Evolutionary conservation across 2,329 filamentous ascomycete genomes (phyloP).

Genomic region (Apiospora saccharicola): DNA sequence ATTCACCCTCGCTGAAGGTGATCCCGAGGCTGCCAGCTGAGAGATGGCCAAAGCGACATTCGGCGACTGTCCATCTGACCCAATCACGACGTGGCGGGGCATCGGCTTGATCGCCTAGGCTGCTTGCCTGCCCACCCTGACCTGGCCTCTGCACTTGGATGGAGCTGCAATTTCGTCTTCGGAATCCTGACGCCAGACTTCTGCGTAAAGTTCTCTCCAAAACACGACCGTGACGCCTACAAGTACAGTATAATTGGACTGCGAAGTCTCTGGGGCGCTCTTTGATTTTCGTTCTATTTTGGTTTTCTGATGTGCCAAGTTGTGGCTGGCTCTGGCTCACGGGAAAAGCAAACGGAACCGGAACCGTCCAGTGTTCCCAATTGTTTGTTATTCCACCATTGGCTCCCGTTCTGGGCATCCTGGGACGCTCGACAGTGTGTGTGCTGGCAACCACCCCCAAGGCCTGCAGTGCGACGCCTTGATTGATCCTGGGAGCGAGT

Average conservation of each 20-base stretch:
- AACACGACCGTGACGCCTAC: neutral
- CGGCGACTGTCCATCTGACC: neutral
- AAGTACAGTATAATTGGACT: neutral
- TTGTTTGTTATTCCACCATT: neutral
- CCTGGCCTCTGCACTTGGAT: conserved; percentile 5
- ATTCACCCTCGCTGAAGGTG: neutral
- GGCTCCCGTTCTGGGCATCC: neutral
- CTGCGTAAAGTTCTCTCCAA: neutral
- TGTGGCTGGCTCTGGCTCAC: neutral
- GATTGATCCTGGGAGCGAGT: neutral
- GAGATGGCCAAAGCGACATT: neutral
- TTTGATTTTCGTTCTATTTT: neutral
- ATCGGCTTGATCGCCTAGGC: conserved; percentile 4
- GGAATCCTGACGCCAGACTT: conserved; percentile 3
- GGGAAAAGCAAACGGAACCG: neutral
- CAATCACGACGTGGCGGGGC: neutral
- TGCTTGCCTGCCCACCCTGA: neutral
- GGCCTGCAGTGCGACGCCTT: neutral
- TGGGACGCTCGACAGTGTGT: neutral
- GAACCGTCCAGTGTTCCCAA: neutral
- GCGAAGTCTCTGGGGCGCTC: neutral
- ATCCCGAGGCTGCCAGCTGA: conserved; percentile 4
- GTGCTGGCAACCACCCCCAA: conserved; percentile 7
- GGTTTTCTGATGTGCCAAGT: neutral
- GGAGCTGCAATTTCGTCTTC: conserved; percentile 11